Evolutionary conservation across 2,329 filamentous ascomycete genomes (phyloP).

Genomic region (Penicillium sp.): DNA sequence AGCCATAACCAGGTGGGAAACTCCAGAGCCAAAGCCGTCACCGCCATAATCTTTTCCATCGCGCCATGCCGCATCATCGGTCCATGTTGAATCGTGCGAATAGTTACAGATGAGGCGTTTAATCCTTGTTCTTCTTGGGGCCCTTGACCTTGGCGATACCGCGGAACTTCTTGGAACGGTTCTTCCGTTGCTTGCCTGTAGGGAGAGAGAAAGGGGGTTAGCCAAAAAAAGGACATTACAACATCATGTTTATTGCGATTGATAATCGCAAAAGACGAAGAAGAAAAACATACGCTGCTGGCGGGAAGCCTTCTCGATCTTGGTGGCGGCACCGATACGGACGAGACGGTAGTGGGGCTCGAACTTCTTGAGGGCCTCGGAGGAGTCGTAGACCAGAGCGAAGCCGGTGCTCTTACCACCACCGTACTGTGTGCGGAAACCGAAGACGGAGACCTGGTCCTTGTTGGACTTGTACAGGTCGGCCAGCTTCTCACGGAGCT

Average conservation of each 20-base stretch:
- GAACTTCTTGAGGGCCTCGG: slow-evolving; percentile 99
- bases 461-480: slow-evolving; percentile 97
- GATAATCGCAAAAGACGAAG: background rate
- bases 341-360: slow-evolving; percentile 97
- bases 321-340: slow-evolving; percentile 84
- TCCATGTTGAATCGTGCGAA: slow-evolving; percentile 20
- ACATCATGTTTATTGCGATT: background rate
- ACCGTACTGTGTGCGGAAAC: slow-evolving; percentile 98
- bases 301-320: slow-evolving; percentile 96
- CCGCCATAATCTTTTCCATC: slow-evolving; percentile 28
- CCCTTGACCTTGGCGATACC: slow-evolving; percentile 99
- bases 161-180: slow-evolving; percentile 97
- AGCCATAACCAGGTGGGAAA: slow-evolving; percentile 17
- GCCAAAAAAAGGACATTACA: background rate
- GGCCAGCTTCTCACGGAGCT: slow-evolving; percentile 92
- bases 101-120: slow-evolving; percentile 45
- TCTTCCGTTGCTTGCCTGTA: slow-evolving; percentile 99
- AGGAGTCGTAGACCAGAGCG: slow-evolving; percentile 96
- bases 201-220: slow-evolving; percentile 8
- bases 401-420: slow-evolving; percentile 99
- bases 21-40: slow-evolving; percentile 21
- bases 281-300: slow-evolving; percentile 84
- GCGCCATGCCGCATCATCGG: slow-evolving; percentile 17
- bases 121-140: slow-evolving; percentile 87
- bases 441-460: slow-evolving; percentile 97